phyloP scores from a whole-genome alignment of 176 grass and related monocot genomes.

The Carex pumila region DNA sequence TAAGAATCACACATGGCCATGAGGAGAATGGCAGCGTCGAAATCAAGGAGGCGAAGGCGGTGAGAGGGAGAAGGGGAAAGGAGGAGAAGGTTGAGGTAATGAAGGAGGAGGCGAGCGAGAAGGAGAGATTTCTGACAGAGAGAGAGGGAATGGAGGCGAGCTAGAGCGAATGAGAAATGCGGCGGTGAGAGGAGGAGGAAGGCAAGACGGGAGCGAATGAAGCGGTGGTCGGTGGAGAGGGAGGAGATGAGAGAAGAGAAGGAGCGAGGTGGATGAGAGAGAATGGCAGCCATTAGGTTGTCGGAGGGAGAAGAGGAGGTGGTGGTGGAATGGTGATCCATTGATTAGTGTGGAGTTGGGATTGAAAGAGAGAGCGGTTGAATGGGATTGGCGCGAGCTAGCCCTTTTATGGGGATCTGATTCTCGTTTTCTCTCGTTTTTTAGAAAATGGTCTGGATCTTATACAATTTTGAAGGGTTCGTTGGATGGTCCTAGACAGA shows the following conservation, averaged over 20 bases:
- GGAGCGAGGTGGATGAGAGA: constrained; percentile 23
- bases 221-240: constrained; percentile 35
- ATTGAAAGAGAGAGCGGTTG: neutral
- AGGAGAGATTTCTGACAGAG: constrained; percentile 53
- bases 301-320: constrained; percentile 37
- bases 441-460: neutral
- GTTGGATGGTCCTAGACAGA: neutral
- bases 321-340: constrained; percentile 13
- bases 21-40: constrained; percentile 71
- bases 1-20: constrained; percentile 84
- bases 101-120: constrained; percentile 69
- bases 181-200: constrained; percentile 75
- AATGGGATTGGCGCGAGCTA: constrained; percentile 13
- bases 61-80: constrained; percentile 24
- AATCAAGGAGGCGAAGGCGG: constrained; percentile 43
- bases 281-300: constrained; percentile 52
- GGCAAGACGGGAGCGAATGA: constrained; percentile 57
- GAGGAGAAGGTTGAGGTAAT: constrained; percentile 53
- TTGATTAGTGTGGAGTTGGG: neutral
- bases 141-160: constrained; percentile 50
- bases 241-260: constrained; percentile 35
- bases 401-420: constrained; percentile 6
- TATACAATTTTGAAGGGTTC: neutral
- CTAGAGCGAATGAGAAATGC: constrained; percentile 60
- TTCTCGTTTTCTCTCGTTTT: neutral